A percentile compares a stretch with the other conserved stretches of the same genome.
These are phyloP conservation scores for Mortierella sp. DNA, from an alignment of 371 early-diverging fungal species.

Conservation along the genomic window DNA sequence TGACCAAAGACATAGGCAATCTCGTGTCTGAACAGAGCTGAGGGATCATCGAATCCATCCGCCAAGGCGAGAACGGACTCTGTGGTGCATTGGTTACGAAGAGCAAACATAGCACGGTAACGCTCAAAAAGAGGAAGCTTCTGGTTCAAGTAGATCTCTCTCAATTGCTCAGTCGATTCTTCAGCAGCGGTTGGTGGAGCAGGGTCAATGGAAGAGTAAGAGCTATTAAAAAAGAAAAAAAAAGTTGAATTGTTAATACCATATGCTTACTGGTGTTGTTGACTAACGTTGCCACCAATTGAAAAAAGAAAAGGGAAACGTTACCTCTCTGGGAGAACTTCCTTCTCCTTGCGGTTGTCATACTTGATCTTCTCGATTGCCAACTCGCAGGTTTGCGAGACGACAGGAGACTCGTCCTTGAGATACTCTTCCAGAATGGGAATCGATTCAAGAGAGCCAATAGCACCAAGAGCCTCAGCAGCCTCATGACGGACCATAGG, in stretches of 20 bases:
- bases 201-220: slow-evolving; percentile 91
- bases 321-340: slow-evolving; percentile 56
- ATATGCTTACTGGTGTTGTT: too few species aligned
- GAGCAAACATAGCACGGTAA: slow-evolving; percentile 99
- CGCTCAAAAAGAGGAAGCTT: slow-evolving; percentile 88
- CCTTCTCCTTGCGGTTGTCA: slow-evolving; percentile 72
- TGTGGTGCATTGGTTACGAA: slow-evolving; percentile 91
- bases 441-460: slow-evolving; percentile 79
- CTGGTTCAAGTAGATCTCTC: slow-evolving; percentile 77
- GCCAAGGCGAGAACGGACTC: slow-evolving; percentile 92
- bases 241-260: neutral
- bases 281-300: neutral
- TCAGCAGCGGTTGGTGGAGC: slow-evolving; percentile 84
- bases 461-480: slow-evolving; percentile 98
- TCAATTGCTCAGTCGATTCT: slow-evolving; percentile 74
- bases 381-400: slow-evolving; percentile 96
- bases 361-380: slow-evolving; percentile 92
- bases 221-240: slow-evolving; percentile 43
- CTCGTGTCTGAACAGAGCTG: slow-evolving; percentile 98
- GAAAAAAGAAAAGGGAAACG: too few species aligned
- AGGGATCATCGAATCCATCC: slow-evolving; percentile 87
- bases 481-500: slow-evolving; percentile 99
- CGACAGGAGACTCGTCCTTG: slow-evolving; percentile 73
- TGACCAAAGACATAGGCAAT: slow-evolving; percentile 99
- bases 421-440: slow-evolving; percentile 80